Evolutionary conservation across 495 filamentous ascomycete genomes (phyloP).

Genomic region (Barbatosphaeria neglecta): DNA sequence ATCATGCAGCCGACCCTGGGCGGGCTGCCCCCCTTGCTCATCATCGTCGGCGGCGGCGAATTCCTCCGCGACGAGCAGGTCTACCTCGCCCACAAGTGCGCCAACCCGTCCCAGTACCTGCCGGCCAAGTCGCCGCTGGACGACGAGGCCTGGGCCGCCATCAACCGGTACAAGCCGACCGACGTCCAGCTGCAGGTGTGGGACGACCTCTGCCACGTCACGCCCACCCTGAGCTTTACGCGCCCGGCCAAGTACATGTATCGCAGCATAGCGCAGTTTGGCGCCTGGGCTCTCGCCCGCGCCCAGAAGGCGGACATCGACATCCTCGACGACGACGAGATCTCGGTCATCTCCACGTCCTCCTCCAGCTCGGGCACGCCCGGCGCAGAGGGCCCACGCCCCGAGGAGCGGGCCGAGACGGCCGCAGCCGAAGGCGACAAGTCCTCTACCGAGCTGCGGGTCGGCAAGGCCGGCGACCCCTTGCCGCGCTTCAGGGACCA

Average conservation of each 20-base stretch:
- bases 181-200: conserved; percentile 94
- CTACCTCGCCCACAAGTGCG: conserved; percentile 88
- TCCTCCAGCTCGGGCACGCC: conserved; percentile 34
- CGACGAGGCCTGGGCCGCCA: conserved; percentile 46
- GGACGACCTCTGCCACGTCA: conserved; percentile 89
- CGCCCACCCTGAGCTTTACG: conserved; percentile 81
- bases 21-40: conserved; percentile 74
- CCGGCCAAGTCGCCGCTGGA: conserved; percentile 54
- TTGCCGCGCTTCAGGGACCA: conserved; percentile 65
- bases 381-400: no score
- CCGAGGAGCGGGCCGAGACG: conserved; percentile 19
- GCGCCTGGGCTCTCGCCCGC: conserved; percentile 75
- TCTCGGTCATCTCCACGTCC: conserved; percentile 62
- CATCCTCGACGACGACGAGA: conserved; percentile 63
- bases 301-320: conserved; percentile 71
- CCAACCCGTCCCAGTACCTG: conserved; percentile 62
- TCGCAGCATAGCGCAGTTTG: conserved; percentile 79
- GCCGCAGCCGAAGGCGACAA: conserved; percentile 6
- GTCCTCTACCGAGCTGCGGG: conserved; percentile 23
- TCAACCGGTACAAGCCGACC: conserved; percentile 63
- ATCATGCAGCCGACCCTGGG: conserved; percentile 75
- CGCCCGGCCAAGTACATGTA: conserved; percentile 94
- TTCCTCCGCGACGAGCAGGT: conserved; percentile 87
- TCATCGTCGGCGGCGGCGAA: conserved; percentile 80
- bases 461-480: conserved; percentile 75